Evolutionary conservation across 371 early-diverging fungal species (phyloP), one percentile per base, ranked within the genome.

Genomic region (Rhizopus stolonifer): DNA sequence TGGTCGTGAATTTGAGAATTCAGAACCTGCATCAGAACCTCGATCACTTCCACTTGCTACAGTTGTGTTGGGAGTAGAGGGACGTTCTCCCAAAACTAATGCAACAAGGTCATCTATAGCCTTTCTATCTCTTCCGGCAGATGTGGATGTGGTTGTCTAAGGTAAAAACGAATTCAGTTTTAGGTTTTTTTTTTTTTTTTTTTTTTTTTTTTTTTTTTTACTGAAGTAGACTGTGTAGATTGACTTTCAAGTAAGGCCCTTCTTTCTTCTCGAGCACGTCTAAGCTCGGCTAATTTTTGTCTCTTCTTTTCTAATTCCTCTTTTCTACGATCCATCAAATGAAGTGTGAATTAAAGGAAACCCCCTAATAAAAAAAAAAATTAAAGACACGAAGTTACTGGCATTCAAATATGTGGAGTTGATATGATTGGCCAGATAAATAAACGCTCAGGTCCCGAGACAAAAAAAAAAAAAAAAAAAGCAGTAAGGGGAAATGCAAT

Each of bases 261-360:
- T 52, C 96, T 85, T 56, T 93, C 92, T 58, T 91, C 89, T 58
- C 93, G 79, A 45, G 86, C 85, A 29, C 88, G 82, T 56, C 92
- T 80, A 53, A 96, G 82, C 58, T 94, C 94, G 3, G 91, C 93
- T 45, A 96, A 76, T 79, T 92, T 93, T 55, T 86, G 85, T 54
- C 91, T 80, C 74, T 96, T 96, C 68, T 85, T 86, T 62, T 93
- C 94, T 42, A 96, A 74, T 70, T 95, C 95, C 60, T 88, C 86
- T 56, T 86, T 83, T 61, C 88, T 82, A 26, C 82, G 76, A 58
- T 89, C 86, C 87, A 87, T 87, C 43, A 23, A 26, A 14, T 15
- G 9, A 36, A 14, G 2, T 36, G 14, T 15, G 4, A 5, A n/a
- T 1, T 36, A n/a, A 36, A n/a, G 14, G 15, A 36, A n/a, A n/a